These are phyloP conservation scores for Leccinum angustisporum DNA, from an alignment of 1,284 basidiomycete genomes.

Conservation along the genomic window DNA sequence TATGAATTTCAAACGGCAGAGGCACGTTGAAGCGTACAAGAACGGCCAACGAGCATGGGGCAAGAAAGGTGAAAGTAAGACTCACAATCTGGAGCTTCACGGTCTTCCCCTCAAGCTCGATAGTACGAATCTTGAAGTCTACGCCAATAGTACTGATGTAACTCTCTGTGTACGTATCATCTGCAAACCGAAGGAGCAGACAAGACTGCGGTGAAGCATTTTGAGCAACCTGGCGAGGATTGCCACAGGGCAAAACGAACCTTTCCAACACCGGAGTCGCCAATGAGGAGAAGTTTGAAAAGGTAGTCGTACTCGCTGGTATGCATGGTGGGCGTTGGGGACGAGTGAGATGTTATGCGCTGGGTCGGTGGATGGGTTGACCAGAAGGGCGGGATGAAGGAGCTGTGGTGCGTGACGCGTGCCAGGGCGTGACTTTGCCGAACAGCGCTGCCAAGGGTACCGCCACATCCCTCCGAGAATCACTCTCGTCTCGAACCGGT, in stretches of 20 bases:
- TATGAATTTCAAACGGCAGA: neutral
- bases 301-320: conserved; percentile 96
- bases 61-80: conserved; percentile 26
- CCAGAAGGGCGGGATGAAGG: conserved; percentile 29
- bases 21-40: neutral
- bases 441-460: conserved; percentile 21
- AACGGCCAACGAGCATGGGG: neutral
- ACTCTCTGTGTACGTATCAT: conserved; percentile 99
- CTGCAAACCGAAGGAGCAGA: conserved; percentile 96
- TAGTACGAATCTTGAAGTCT: conserved; percentile 99
- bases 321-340: conserved; percentile 57
- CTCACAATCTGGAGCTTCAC: conserved; percentile 99
- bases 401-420: conserved; percentile 43
- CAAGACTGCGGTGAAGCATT: conserved; percentile 71
- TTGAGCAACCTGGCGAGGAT: conserved; percentile 16
- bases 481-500: conserved; percentile 8
- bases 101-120: conserved; percentile 99
- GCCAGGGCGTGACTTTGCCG: conserved; percentile 32
- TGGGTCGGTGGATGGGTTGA: conserved; percentile 17
- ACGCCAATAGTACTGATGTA: conserved; percentile 99
- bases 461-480: conserved; percentile 19
- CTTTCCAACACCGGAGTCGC: conserved; percentile 97
- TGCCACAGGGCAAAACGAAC: conserved; percentile 41
- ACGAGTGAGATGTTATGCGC: conserved; percentile 22
- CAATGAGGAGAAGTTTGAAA: conserved; percentile 93